phyloP scores from a whole-genome alignment of 1,284 basidiomycete genomes.

The Ceratobasidium sp. region DNA sequence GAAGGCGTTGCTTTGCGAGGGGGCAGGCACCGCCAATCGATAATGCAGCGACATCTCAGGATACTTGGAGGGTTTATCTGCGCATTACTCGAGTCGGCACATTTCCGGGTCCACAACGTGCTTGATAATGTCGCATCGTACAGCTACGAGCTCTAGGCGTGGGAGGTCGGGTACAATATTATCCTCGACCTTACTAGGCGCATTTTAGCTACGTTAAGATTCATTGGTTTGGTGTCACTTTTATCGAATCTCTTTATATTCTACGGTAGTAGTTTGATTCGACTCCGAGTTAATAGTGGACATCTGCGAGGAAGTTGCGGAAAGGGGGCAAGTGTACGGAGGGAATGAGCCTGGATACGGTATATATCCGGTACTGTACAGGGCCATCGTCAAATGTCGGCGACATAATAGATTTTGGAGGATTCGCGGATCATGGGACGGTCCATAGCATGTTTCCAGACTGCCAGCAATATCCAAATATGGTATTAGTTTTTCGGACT shows the following conservation, averaged over 20 bases:
- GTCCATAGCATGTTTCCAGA: slow-evolving; percentile 16
- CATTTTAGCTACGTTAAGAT: slow-evolving; percentile 20
- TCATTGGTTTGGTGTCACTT: slow-evolving; percentile 13
- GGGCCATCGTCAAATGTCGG: too few relatives aligned
- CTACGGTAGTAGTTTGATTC: too few relatives aligned
- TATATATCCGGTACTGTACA: too few relatives aligned
- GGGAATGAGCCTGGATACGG: too few relatives aligned
- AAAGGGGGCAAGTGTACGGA: too few relatives aligned
- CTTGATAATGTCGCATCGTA: not conserved
- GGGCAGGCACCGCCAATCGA: too few relatives aligned
- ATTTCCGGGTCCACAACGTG: not conserved
- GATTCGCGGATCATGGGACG: not conserved
- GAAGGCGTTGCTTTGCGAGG: too few relatives aligned
- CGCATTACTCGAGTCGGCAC: not conserved
- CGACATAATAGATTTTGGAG: slow-evolving; percentile 9
- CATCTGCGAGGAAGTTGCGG: too few relatives aligned
- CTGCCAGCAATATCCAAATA: not conserved
- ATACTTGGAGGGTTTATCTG: not conserved
- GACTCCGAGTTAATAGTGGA: too few relatives aligned
- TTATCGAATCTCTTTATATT: too few relatives aligned
- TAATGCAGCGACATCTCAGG: not conserved
- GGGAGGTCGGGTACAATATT: not conserved
- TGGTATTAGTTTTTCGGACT: not conserved
- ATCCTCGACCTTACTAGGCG: not conserved
- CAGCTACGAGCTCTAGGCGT: not conserved